Evolutionary conservation across 2,329 filamentous ascomycete genomes (phyloP).

Genomic region (Parasarocladium wereldwijsianum): DNA sequence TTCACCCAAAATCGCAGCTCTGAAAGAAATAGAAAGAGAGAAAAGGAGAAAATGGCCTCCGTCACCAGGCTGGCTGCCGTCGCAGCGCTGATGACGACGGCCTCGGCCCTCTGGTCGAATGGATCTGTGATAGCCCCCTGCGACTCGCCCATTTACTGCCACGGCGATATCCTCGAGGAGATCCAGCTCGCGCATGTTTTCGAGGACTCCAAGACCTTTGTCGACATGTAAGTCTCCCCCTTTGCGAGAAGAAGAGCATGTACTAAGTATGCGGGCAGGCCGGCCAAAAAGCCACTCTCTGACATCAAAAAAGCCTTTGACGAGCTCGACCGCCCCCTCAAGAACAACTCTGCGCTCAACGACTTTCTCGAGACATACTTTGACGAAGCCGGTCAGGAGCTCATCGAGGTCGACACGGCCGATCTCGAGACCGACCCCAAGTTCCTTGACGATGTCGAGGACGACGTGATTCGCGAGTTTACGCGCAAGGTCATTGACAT

Average conservation of each 20-base stretch:
- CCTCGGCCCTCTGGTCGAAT: conserved; percentile 40
- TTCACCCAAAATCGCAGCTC: too few species aligned
- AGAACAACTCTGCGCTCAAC: conserved; percentile 47
- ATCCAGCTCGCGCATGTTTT: conserved; percentile 51
- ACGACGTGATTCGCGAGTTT: conserved; percentile 45
- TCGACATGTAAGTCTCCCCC: conserved; percentile 41
- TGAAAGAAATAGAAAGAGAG: too few species aligned
- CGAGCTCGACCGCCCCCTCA: conserved; percentile 42
- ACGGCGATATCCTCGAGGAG: conserved; percentile 46
- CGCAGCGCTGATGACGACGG: conserved; percentile 13
- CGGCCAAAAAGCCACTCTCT: conserved; percentile 41
- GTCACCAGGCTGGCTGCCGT: conserved; percentile 13
- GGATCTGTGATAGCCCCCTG: conserved; percentile 48
- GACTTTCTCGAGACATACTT: conserved; percentile 50
- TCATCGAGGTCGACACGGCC: conserved; percentile 34
- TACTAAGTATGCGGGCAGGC: conserved; percentile 22
- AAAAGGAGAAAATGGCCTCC: conserved; percentile 13
- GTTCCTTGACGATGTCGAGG: conserved; percentile 42
- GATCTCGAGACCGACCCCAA: conserved; percentile 39
- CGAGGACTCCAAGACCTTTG: conserved; percentile 55
- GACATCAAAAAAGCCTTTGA: conserved; percentile 48
- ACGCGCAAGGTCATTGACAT: conserved; percentile 50
- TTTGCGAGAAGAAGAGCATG: too few species aligned
- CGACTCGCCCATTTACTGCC: conserved; percentile 53
- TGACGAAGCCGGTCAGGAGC: conserved; percentile 46